phyloP scores from a whole-genome alignment of 345 rosid species.

The Boechera retrofracta region DNA sequence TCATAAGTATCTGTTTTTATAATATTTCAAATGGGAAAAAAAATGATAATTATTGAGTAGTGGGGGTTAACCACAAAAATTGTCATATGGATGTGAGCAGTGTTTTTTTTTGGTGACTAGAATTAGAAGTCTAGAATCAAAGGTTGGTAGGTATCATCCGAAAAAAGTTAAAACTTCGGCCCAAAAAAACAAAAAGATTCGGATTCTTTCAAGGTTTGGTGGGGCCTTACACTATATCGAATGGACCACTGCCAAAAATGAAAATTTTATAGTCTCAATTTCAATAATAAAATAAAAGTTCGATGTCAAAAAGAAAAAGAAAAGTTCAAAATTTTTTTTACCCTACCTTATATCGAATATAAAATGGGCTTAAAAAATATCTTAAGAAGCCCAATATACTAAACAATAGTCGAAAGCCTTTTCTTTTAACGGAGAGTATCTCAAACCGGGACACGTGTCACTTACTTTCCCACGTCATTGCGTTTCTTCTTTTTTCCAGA shows the following conservation, averaged over 20 bases:
- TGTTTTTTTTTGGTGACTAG: not conserved
- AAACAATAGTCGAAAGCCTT: conserved; percentile 1
- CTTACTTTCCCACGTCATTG: conserved; percentile 26
- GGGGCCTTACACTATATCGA: not conserved
- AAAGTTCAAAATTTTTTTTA: too few relatives aligned
- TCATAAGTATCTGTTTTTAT: not conserved
- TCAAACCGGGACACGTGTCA: conserved; percentile 5
- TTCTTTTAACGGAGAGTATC: not conserved
- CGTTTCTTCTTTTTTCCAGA: conserved; percentile 9
- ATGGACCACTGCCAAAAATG: not conserved
- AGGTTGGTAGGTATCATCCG: not conserved
- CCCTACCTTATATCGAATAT: not conserved
- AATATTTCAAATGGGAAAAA: not conserved
- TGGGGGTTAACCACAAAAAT: not conserved
- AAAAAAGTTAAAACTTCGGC: conserved; percentile 3
- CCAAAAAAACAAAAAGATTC: not conserved
- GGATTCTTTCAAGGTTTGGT: conserved; percentile 1
- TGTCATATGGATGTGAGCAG: not conserved
- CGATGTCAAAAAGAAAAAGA: not conserved
- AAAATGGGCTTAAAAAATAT: conserved; percentile 3
- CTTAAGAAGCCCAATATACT: conserved; percentile 11
- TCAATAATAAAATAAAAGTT: not conserved
- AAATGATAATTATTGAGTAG: not conserved
- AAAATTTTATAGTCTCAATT: not conserved
- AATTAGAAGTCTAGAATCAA: not conserved